phyloP scores from a whole-genome alignment of 1,139 yeast genomes.

The Schizosaccharomyces versatilis region DNA sequence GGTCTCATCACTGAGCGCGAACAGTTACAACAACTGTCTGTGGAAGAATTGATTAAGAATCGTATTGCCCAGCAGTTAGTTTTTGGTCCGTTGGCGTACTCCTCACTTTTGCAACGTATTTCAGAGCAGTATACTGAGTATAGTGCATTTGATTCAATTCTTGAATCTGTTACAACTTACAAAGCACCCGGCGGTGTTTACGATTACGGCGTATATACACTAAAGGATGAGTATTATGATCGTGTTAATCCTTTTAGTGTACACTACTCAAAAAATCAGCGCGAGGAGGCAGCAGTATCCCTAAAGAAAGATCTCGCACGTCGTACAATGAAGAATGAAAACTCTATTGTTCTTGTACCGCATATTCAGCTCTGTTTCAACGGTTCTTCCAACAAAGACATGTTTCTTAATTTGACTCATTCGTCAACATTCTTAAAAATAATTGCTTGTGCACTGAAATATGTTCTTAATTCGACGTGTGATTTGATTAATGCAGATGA shows the following conservation, averaged over 20 bases:
- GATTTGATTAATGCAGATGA: too few relatives aligned
- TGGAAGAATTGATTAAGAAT: slow-evolving; percentile 31
- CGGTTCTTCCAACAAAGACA: too few relatives aligned
- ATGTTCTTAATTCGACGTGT: too few relatives aligned
- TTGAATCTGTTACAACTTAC: slow-evolving; percentile 38
- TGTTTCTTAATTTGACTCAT: too few relatives aligned
- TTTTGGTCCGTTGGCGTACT: slow-evolving; percentile 45
- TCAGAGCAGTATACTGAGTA: slow-evolving; percentile 60
- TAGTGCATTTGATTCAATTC: slow-evolving; percentile 47
- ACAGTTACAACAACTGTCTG: slow-evolving; percentile 31
- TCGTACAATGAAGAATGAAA: slow-evolving; percentile 12
- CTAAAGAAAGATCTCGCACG: slow-evolving; percentile 27
- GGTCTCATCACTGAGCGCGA: slow-evolving; percentile 48
- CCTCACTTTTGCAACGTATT: slow-evolving; percentile 43
- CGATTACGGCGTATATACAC: slow-evolving; percentile 46
- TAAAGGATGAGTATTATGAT: slow-evolving; percentile 35
- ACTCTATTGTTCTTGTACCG: slow-evolving; percentile 19
- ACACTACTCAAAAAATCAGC: slow-evolving; percentile 52
- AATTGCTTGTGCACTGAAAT: too few relatives aligned
- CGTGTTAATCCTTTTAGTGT: slow-evolving; percentile 63
- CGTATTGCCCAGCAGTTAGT: slow-evolving; percentile 66
- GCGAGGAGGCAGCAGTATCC: slow-evolving; percentile 49
- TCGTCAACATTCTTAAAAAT: too few relatives aligned
- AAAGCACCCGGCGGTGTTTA: slow-evolving; percentile 41
- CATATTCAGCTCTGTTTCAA: slow-evolving; percentile 15